Base-by-base conservation (phyloP, 495 filamentous ascomycete genomes). In the Thozetella sp. region DNA sequence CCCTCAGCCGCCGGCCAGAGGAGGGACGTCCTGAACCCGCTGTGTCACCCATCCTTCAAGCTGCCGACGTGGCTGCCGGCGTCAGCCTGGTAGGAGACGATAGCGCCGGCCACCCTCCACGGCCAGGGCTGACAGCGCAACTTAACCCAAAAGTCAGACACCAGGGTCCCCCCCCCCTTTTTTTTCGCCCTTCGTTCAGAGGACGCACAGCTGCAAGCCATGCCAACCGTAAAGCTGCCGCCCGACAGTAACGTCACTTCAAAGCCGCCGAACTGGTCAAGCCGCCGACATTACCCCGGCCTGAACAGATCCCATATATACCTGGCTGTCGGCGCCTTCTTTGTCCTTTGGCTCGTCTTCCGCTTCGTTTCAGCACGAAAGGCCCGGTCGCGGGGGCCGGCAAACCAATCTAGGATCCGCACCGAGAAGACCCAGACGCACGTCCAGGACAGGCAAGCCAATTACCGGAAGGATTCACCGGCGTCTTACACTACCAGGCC, bases 161-260 rank as follows among this genome's bases (percentile, higher is more conserved):
- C 23, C 26, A 25, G 25, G 48, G 22, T 60, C 54, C 57, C 62
- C 60, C 34, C 58, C 37, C 43, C 60, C 51, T 60, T 63, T 55
- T 56, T 63, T 65, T 57, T 66, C 57, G 34, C 55, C 67, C 63
- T 22, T 62, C 25, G 22, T 25, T 34, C 27, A 56, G 50, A 57
- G 54, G 25, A 58, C 65, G 63, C 54, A 56, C 69, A 70, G 54
- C 63, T 67, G 71, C 66, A 75, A 68, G 54, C 53, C 6, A 81
- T 80, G 77, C 77, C 78, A 62, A 68, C 67, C 67, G 62, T 77
- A 60, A 73, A 70, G 30, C 69, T 68, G 62, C 64, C 65, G 57
- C 56, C 66, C 58, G 66, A 67, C 68, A 67, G 69, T 60, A 70
- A 67, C 64, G 61, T 66, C 65, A 66, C 63, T 54, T 62, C 66